Conservation (phyloP, 2,329 filamentous ascomycete genomes). For the Fusarium algeriense region DNA sequence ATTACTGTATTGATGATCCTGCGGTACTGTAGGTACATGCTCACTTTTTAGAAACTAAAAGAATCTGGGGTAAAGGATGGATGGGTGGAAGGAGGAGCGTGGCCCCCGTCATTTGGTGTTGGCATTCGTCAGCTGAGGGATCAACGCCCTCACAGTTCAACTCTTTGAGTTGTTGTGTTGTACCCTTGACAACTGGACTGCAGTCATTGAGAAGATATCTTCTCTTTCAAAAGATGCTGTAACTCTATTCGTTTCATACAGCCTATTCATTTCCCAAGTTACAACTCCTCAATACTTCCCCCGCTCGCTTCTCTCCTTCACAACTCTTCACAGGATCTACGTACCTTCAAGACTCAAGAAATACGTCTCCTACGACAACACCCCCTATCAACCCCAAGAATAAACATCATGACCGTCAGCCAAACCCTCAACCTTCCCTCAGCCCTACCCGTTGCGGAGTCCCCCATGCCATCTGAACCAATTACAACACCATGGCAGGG, state of each 20-base stretch:
- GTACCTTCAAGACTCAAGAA: background rate
- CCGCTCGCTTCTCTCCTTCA: background rate
- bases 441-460: conserved; percentile 45
- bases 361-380: conserved; percentile 28
- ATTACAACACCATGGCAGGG: conserved; percentile 37
- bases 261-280: background rate
- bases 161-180: background rate
- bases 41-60: conserved; percentile 4
- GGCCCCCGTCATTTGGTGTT: conserved; percentile 5
- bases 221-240: background rate
- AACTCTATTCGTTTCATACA: background rate
- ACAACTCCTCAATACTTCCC: background rate
- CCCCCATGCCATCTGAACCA: conserved; percentile 27
- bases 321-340: background rate
- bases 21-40: background rate
- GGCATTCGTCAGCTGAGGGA: background rate
- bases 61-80: conserved; percentile 21
- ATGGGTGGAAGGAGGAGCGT: background rate
- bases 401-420: conserved; percentile 41
- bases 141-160: background rate
- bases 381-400: conserved; percentile 28
- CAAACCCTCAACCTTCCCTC: conserved; percentile 32
- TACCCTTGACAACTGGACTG: background rate
- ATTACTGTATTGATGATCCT: conserved; percentile 6
- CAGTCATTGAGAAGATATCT: background rate